These are phyloP conservation scores for Apiospora rasikravindrae DNA, from an alignment of 2,329 filamentous ascomycete species.

Conservation along the genomic window DNA sequence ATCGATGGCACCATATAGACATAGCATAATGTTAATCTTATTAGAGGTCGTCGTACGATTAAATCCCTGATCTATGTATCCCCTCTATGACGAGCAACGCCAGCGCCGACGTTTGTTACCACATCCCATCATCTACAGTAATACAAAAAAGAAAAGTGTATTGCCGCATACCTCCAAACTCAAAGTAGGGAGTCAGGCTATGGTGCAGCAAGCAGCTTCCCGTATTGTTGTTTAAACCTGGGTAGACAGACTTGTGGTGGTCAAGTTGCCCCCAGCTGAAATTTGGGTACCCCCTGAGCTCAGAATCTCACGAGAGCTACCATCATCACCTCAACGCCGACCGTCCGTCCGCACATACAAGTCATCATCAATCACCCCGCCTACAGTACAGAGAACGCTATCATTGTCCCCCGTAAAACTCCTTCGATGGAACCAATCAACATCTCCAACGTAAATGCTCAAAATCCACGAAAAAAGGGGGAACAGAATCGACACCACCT, in stretches of 20 bases:
- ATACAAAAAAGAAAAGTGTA: neutral
- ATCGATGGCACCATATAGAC: neutral
- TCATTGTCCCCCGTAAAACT: neutral
- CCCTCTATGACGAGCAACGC: neutral
- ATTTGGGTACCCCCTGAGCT: neutral
- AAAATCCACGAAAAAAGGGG: neutral
- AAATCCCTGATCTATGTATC: neutral
- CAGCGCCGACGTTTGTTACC: neutral
- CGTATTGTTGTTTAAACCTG: neutral
- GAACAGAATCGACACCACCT: neutral
- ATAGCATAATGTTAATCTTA: constrained; percentile 5
- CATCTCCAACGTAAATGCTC: constrained; percentile 8
- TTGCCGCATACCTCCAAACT: neutral
- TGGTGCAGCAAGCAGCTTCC: neutral
- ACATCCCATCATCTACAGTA: neutral
- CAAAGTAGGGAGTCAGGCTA: neutral
- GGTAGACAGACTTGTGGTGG: neutral
- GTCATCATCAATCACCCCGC: neutral
- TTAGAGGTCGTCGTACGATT: neutral
- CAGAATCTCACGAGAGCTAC: neutral
- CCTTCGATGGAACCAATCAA: neutral
- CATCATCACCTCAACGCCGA: neutral
- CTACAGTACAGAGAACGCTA: neutral
- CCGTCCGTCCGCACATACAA: neutral
- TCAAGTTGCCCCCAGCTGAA: neutral